Conservation (phyloP, 2,329 filamentous ascomycete species). For the Cadophora gregata region DNA sequence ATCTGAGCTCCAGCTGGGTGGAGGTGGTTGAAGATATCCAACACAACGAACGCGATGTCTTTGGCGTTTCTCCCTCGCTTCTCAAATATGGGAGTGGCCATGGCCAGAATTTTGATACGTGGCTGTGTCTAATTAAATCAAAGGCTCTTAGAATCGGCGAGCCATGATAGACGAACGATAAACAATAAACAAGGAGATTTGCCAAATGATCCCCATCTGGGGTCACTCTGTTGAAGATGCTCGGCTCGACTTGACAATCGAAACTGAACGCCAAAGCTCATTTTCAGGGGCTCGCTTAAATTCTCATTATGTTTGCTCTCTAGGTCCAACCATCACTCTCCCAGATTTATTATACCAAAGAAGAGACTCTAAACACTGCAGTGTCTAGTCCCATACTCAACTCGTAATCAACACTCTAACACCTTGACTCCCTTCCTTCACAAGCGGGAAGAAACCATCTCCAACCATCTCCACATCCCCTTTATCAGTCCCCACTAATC, state of each 20-base stretch:
- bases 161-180: not conserved
- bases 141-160: not conserved
- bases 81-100: not conserved
- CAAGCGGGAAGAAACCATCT: conserved; percentile 28
- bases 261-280: too few relatives aligned
- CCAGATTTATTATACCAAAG: too few relatives aligned
- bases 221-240: too few relatives aligned
- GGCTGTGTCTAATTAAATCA: not conserved
- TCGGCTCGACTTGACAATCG: too few relatives aligned
- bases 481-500: conserved; percentile 40
- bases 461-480: conserved; percentile 34
- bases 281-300: too few relatives aligned
- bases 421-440: conserved; percentile 27
- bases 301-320: too few relatives aligned
- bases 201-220: too few relatives aligned
- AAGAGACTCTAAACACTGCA: too few relatives aligned
- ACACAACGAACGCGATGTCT: not conserved
- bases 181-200: not conserved
- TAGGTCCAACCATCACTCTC: too few relatives aligned
- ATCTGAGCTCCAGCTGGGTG: not conserved
- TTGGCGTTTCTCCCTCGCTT: not conserved
- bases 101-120: not conserved
- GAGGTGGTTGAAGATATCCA: not conserved
- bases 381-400: too few relatives aligned
- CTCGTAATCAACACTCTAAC: conserved; percentile 27